Conservation (phyloP, 441 rosid genomes). For the Pelargonium fulgidum region DNA sequence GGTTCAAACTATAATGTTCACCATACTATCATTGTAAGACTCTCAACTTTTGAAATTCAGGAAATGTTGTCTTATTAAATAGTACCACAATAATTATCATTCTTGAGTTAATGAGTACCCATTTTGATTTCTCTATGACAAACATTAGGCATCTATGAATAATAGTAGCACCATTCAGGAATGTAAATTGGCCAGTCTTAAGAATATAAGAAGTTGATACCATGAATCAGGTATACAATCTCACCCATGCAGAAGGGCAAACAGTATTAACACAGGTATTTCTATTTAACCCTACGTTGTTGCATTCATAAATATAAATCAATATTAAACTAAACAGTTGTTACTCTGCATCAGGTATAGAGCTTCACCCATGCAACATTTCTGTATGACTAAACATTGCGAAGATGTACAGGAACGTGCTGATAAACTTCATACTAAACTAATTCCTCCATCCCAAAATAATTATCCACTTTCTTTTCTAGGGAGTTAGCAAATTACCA, state of each 20-base stretch:
- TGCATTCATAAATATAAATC: not conserved
- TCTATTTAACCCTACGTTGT: not conserved
- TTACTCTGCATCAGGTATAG: not conserved
- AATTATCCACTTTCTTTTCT: too few species aligned
- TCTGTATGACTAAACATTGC: slow-evolving; percentile 1
- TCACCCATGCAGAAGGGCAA: not conserved
- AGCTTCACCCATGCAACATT: not conserved
- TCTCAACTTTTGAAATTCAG: not conserved
- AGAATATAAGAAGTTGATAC: not conserved
- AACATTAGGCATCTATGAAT: not conserved
- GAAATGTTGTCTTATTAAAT: not conserved
- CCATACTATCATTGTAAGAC: not conserved
- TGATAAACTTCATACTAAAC: slow-evolving; percentile 9
- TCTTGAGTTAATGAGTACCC: not conserved
- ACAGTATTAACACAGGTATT: not conserved
- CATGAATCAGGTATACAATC: not conserved
- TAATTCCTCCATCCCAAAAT: too few species aligned
- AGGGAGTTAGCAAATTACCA: too few species aligned
- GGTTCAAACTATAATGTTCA: not conserved
- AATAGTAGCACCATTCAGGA: not conserved
- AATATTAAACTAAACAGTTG: not conserved
- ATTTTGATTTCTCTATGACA: not conserved
- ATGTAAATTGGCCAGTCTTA: not conserved
- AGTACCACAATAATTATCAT: not conserved
- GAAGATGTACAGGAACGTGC: not conserved